Evolutionary conservation across 192 early-diverging fungal species (phyloP).

Genomic region (Linderina pennispora): DNA sequence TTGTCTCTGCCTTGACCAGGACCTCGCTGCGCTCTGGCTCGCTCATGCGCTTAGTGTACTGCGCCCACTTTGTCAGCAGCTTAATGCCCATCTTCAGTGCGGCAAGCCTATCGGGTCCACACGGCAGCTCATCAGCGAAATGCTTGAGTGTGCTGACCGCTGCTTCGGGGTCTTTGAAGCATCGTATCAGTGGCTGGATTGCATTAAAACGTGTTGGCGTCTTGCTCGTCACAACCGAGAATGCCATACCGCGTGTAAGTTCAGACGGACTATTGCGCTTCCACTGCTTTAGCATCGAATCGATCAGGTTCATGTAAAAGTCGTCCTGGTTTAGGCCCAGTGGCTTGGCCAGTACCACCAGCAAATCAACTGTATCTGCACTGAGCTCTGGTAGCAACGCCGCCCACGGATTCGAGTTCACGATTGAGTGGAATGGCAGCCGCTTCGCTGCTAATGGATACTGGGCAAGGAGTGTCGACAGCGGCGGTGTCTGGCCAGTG

Average conservation of each 20-base stretch:
- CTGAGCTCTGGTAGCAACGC: conserved; percentile 50
- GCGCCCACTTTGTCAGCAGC: conserved; percentile 39
- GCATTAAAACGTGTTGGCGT: conserved; percentile 40
- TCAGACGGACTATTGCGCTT: not conserved
- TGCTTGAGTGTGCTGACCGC: conserved; percentile 50
- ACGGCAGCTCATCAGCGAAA: conserved; percentile 51
- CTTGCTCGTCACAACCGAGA: conserved; percentile 19
- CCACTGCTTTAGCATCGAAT: conserved; percentile 46
- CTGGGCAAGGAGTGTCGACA: conserved; percentile 10
- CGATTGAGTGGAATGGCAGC: conserved; percentile 61
- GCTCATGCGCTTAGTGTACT: conserved; percentile 35
- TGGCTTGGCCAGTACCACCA: conserved; percentile 51
- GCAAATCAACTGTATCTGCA: conserved; percentile 44
- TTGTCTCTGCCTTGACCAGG: conserved; percentile 32
- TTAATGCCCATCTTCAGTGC: conserved; percentile 54
- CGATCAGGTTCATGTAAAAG: conserved; percentile 58
- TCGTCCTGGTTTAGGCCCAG: conserved; percentile 53
- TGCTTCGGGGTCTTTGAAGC: conserved; percentile 47
- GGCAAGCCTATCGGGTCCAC: conserved; percentile 55
- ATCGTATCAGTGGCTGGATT: conserved; percentile 50
- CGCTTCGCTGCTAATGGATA: conserved; percentile 36
- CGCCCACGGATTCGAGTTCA: conserved; percentile 40
- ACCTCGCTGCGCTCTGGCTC: conserved; percentile 19
- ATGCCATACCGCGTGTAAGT: not conserved
- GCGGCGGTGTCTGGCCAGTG: not conserved